Conservation (phyloP, 441 rosid genomes). For the Populus hybrid region DNA sequence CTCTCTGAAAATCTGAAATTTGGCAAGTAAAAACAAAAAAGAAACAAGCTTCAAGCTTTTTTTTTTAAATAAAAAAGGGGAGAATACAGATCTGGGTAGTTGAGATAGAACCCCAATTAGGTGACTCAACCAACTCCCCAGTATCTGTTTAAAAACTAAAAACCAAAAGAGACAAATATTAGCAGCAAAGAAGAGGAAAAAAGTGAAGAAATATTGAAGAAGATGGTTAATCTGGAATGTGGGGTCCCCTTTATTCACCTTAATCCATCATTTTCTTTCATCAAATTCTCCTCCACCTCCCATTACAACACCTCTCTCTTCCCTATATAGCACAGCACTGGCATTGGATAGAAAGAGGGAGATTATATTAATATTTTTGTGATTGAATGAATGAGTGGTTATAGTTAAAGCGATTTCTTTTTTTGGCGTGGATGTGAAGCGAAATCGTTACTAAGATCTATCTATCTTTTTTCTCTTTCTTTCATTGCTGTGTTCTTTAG, state of each 20-base stretch:
- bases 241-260: constrained; percentile 17
- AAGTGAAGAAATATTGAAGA: neutral
- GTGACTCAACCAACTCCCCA: constrained; percentile 25
- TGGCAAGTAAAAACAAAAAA: neutral
- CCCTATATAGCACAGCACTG: constrained; percentile 4
- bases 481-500: too few relatives aligned
- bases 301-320: neutral
- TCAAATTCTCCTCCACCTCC: constrained; percentile 4
- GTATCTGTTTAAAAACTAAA: constrained; percentile 15
- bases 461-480: too few relatives aligned
- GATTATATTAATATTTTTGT: too few relatives aligned
- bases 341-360: neutral
- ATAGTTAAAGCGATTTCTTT: constrained; percentile 2
- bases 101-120: constrained; percentile 17
- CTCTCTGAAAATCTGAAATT: constrained; percentile 19
- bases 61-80: too few relatives aligned
- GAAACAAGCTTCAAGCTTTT: constrained; percentile 6
- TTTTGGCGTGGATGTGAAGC: constrained; percentile 1
- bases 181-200: neutral
- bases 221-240: neutral
- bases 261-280: constrained; percentile 1
- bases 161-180: neutral
- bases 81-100: constrained; percentile 39
- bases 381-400: constrained; percentile 10
- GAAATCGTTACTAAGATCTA: neutral